These are phyloP conservation scores for Leccinum obscurum DNA, from an alignment of 768 basidiomycete species.

Conservation along the genomic window DNA sequence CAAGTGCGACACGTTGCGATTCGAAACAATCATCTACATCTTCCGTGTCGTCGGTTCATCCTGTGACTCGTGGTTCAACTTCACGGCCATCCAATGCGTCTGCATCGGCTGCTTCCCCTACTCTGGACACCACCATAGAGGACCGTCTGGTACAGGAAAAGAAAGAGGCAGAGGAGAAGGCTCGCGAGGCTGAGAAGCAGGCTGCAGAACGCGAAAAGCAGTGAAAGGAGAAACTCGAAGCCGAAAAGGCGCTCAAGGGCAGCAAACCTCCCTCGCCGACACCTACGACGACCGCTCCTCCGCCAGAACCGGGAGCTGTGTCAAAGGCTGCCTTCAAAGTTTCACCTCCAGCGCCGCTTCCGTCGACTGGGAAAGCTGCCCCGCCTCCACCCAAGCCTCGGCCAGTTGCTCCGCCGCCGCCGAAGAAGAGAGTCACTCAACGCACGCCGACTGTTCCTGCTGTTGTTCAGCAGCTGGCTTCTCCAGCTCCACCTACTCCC, in stretches of 20 bases:
- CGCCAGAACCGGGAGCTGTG: conserved; percentile 38
- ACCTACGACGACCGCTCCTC: conserved; percentile 44
- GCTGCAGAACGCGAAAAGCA: conserved; percentile 76
- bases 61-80: too few relatives aligned
- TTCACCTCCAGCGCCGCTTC: conserved; percentile 5
- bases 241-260: conserved; percentile 65
- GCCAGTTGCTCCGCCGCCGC: conserved; percentile 39
- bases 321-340: conserved; percentile 17
- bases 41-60: too few relatives aligned
- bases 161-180: conserved; percentile 89
- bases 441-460: conserved; percentile 24
- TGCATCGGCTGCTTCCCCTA: conserved; percentile 38
- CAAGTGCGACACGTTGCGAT: too few relatives aligned
- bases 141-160: conserved; percentile 84
- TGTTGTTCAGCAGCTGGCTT: conserved; percentile 22
- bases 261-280: conserved; percentile 42
- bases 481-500: conserved; percentile 30
- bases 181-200: conserved; percentile 71
- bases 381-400: conserved; percentile 36
- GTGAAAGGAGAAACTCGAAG: conserved; percentile 72
- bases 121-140: conserved; percentile 79
- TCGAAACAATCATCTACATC: too few relatives aligned
- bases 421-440: conserved; percentile 13
- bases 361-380: conserved; percentile 36
- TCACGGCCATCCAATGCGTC: conserved; percentile 15